Base-by-base conservation (phyloP, 2,329 filamentous ascomycete species). In the Penicillium fuscoglaucum region DNA sequence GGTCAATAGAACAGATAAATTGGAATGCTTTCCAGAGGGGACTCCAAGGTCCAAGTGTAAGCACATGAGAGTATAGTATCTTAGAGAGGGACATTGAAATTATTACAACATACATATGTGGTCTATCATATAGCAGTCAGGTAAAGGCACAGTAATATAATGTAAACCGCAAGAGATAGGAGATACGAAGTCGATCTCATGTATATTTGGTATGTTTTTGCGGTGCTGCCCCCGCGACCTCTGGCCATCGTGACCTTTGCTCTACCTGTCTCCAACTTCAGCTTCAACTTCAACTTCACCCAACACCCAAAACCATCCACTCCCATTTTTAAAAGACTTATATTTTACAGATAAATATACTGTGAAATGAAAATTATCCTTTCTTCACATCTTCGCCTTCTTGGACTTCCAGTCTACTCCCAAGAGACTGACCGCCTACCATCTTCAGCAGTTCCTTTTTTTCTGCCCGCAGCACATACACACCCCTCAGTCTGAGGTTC, bases 391-490 rank as follows among this genome's bases (percentile, higher is more conserved):
- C 13, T 29, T 26, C 21, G 40, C 40, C 41, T 43, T 39, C 47
- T 57, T 47, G 17, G 55, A 33, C 19, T 29, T 45, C n/a, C 12
- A 13, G 31, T 31, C 29, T 35, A 28, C 12, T 13, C 24, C 35
- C 15, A n/a, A 44, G 1, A 6, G 12, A 21, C 35, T 24, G 45
- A 61, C 51, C 55, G 51, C 55, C 52, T 61, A 39, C 41, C 28
- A 8, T 28, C 17, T 21, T 41, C 19, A 43, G 35, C 33, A 35
- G 12, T n/a, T 33, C 37, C 33, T 51, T 58, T 51, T 50, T 61
- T 61, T 61, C 56, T 55, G 55, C 56, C 55, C 8, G 28, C 45
- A 40, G 41, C 37, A 39, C 43, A 57, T 52, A 43, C 57, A 54
- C 57, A 49, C 56, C 56, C 41, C 55, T 58, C 56, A 58, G 40